Evolutionary conservation across 495 filamentous ascomycete genomes (phyloP).

Genomic region (Antarctomyces pellizariae): DNA sequence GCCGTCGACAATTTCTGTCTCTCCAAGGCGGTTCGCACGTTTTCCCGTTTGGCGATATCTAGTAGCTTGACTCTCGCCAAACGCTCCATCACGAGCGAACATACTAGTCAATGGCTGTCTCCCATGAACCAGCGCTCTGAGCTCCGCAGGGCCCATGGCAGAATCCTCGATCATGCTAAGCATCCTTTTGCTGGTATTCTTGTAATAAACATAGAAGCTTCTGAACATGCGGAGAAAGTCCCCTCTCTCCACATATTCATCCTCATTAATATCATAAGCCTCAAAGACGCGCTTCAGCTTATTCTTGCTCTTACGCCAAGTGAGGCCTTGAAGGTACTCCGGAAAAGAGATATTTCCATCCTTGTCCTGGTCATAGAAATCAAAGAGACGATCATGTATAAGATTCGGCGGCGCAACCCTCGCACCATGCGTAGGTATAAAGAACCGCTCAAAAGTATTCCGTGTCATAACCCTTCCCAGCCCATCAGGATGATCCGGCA

Average conservation of each 20-base stretch:
- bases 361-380: slow-evolving; percentile 78
- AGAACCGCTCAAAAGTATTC: slow-evolving; percentile 72
- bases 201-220: slow-evolving; percentile 68
- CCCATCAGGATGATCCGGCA: slow-evolving; percentile 56
- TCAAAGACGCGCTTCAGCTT: slow-evolving; percentile 55
- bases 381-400: slow-evolving; percentile 87
- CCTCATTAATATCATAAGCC: slow-evolving; percentile 75
- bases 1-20: slow-evolving; percentile 34
- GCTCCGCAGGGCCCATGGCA: slow-evolving; percentile 42
- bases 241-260: slow-evolving; percentile 67
- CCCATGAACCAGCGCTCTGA: slow-evolving; percentile 47
- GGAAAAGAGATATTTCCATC: slow-evolving; percentile 84
- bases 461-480: slow-evolving; percentile 69
- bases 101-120: slow-evolving; percentile 61
- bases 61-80: slow-evolving; percentile 32
- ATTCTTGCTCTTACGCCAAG: slow-evolving; percentile 57
- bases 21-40: slow-evolving; percentile 27
- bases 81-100: slow-evolving; percentile 33
- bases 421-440: slow-evolving; percentile 59
- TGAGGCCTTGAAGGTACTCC: slow-evolving; percentile 71
- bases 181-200: slow-evolving; percentile 66
- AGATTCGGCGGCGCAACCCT: slow-evolving; percentile 61
- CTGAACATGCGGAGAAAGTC: slow-evolving; percentile 86
- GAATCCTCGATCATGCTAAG: slow-evolving; percentile 64
- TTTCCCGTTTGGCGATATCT: slow-evolving; percentile 45